Evolutionary conservation across 2,329 filamentous ascomycete species (phyloP).

Genomic region (Sporothrix brasiliensis): DNA sequence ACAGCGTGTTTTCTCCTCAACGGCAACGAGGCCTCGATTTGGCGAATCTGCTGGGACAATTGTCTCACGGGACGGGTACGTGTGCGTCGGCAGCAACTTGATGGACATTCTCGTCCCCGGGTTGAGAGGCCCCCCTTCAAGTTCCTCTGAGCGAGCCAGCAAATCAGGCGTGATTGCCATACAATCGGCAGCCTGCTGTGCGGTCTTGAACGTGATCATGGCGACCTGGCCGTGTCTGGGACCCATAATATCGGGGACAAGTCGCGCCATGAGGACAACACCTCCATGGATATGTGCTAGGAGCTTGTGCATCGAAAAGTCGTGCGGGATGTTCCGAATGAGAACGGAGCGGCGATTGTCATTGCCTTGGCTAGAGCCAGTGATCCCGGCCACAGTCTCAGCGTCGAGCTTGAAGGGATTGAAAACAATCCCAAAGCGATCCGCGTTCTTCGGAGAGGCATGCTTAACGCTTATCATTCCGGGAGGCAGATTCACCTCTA

Average conservation of each 20-base stretch:
- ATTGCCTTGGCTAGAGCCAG: background rate
- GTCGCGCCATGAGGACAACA: slow-evolving; percentile 20
- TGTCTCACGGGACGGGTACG: slow-evolving; percentile 32
- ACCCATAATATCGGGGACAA: slow-evolving; percentile 21
- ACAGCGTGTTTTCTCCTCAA: slow-evolving; percentile 31
- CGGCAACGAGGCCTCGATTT: background rate
- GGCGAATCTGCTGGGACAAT: background rate
- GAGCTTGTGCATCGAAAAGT: slow-evolving; percentile 31
- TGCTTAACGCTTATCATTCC: slow-evolving; percentile 29
- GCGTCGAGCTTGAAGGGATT: slow-evolving; percentile 27
- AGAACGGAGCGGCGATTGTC: slow-evolving; percentile 32
- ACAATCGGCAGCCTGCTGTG: slow-evolving; percentile 26
- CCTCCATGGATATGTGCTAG: slow-evolving; percentile 34
- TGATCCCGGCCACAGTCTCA: background rate
- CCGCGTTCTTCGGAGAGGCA: slow-evolving; percentile 22
- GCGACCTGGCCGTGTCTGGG: slow-evolving; percentile 28
- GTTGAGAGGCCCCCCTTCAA: background rate
- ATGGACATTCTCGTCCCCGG: background rate
- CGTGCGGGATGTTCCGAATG: slow-evolving; percentile 29
- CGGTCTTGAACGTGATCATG: slow-evolving; percentile 32
- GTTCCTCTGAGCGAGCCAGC: background rate
- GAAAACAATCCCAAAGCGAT: slow-evolving; percentile 31
- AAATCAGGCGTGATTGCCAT: background rate
- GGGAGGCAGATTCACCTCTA: slow-evolving; percentile 15
- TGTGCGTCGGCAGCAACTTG: slow-evolving; percentile 25